Percentiles rank a stretch among this genome's conserved stretches.
phyloP scores from a whole-genome alignment of 2,329 filamentous ascomycete species.

The Ophiosphaerella narmari region DNA sequence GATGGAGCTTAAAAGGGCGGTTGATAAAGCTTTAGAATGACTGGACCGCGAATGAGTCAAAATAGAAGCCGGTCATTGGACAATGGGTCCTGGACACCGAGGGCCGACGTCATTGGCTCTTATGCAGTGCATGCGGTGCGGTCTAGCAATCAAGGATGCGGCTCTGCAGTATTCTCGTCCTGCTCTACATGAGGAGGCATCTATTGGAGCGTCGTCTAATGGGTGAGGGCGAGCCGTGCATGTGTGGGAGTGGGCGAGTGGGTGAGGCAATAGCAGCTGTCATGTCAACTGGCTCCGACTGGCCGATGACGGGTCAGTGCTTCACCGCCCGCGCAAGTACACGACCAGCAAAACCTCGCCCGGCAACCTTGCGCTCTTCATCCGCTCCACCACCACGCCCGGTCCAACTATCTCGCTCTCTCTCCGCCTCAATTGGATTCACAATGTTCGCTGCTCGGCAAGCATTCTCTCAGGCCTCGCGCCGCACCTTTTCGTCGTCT shows the following conservation, averaged over 20 bases:
- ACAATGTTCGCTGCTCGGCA: conserved; percentile 71
- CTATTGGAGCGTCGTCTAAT: background rate
- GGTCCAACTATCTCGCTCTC: conserved; percentile 29
- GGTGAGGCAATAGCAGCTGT: conserved; percentile 17
- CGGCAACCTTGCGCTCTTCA: conserved; percentile 17
- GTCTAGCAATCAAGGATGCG: too few relatives aligned
- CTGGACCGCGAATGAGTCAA: background rate
- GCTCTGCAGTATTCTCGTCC: too few relatives aligned
- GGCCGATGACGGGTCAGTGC: conserved; percentile 25
- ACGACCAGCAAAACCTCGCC: conserved; percentile 26
- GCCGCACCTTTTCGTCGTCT: conserved; percentile 58
- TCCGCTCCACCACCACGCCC: conserved; percentile 20
- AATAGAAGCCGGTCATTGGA: too few relatives aligned
- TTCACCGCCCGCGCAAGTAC: conserved; percentile 15
- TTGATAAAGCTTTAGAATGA: background rate
- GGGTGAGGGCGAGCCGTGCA: background rate
- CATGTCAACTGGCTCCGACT: conserved; percentile 21
- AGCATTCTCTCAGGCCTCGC: conserved; percentile 56
- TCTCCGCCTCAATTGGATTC: conserved; percentile 22
- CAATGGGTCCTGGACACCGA: too few relatives aligned
- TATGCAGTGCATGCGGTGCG: too few relatives aligned
- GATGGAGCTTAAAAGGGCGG: background rate
- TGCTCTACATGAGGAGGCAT: background rate
- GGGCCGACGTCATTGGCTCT: too few relatives aligned
- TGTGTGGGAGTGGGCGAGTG: background rate